Evolutionary conservation across 2,329 filamentous ascomycete species (phyloP).

Genomic region (Dryadomyces quercivorus): DNA sequence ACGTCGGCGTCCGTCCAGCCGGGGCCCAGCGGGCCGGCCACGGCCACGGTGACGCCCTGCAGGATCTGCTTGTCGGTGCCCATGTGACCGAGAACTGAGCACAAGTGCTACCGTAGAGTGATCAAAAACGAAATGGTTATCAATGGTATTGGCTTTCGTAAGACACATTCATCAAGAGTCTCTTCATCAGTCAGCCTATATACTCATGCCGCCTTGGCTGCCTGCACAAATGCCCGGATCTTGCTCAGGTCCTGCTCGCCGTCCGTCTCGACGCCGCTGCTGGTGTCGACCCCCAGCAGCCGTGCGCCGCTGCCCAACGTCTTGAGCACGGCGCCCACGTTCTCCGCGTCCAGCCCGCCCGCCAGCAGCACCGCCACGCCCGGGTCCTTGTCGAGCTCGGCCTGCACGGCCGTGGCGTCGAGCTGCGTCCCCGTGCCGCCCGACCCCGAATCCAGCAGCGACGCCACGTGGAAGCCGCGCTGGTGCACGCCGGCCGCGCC

Average conservation of each 20-base stretch:
- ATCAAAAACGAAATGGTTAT: no score
- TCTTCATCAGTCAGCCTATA: no score
- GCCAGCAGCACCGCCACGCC: conserved; percentile 71
- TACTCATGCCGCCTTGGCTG: conserved; percentile 47
- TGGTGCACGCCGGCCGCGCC: conserved; percentile 57
- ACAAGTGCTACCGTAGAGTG: no score
- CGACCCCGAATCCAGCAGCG: conserved; percentile 75
- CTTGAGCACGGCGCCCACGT: conserved; percentile 56
- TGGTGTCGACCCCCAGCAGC: conserved; percentile 71
- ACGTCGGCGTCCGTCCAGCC: conserved; percentile 42
- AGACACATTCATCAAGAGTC: no score
- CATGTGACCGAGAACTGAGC: neutral
- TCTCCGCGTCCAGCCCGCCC: conserved; percentile 70
- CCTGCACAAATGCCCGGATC: conserved; percentile 69
- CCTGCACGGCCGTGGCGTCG: conserved; percentile 57
- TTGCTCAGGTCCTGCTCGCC: conserved; percentile 71
- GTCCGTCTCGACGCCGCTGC: conserved; percentile 80
- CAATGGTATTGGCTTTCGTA: no score
- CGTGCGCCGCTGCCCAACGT: conserved; percentile 43
- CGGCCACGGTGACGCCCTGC: conserved; percentile 27
- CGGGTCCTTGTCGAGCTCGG: conserved; percentile 51
- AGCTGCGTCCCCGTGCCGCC: conserved; percentile 77
- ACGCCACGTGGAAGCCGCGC: conserved; percentile 71
- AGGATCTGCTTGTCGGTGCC: conserved; percentile 9
- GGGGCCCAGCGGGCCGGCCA: conserved; percentile 43